Evolutionary conservation across 2,329 filamentous ascomycete genomes (phyloP).

Genomic region (Lachnum nothofagi): DNA sequence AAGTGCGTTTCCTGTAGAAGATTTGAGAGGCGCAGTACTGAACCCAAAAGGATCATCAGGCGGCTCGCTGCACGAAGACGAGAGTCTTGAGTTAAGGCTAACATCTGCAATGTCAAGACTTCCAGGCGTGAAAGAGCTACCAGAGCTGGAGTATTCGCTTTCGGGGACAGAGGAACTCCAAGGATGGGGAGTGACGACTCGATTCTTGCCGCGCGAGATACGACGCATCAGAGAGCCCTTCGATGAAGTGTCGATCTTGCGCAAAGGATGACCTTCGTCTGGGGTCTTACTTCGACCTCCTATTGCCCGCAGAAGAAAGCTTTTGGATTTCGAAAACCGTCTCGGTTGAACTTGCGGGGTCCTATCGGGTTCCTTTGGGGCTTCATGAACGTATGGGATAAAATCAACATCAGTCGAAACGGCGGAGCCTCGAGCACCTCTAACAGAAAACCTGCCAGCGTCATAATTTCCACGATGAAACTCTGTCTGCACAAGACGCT

Average conservation of each 20-base stretch:
- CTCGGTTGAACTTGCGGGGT: constrained; percentile 22
- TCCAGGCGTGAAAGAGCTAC: constrained; percentile 11
- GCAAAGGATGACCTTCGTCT: constrained; percentile 11
- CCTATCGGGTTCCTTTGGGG: neutral
- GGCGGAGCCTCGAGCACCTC: constrained; percentile 12
- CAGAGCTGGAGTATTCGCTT: constrained; percentile 5
- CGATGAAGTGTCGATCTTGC: constrained; percentile 12
- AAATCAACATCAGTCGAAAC: constrained; percentile 1
- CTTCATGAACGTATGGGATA: constrained; percentile 1
- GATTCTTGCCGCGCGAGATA: constrained; percentile 21
- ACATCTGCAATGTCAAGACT: constrained; percentile 22
- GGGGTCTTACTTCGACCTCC: constrained; percentile 13
- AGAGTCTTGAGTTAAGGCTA: constrained; percentile 14
- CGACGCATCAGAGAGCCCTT: constrained; percentile 23
- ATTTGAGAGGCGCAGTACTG: constrained; percentile 4
- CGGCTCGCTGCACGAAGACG: constrained; percentile 10
- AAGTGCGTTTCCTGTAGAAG: constrained; percentile 12
- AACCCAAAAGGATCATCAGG: constrained; percentile 4
- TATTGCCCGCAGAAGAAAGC: constrained; percentile 29
- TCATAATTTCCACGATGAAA: constrained; percentile 16
- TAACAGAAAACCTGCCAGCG: constrained; percentile 18
- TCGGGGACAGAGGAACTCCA: constrained; percentile 2
- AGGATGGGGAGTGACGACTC: neutral
- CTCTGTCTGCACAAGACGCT: constrained; percentile 12
- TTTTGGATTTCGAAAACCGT: constrained; percentile 28